These are phyloP conservation scores for Trichophyton mentagrophytes DNA, from an alignment of 2,329 filamentous ascomycete species.

Conservation along the genomic window DNA sequence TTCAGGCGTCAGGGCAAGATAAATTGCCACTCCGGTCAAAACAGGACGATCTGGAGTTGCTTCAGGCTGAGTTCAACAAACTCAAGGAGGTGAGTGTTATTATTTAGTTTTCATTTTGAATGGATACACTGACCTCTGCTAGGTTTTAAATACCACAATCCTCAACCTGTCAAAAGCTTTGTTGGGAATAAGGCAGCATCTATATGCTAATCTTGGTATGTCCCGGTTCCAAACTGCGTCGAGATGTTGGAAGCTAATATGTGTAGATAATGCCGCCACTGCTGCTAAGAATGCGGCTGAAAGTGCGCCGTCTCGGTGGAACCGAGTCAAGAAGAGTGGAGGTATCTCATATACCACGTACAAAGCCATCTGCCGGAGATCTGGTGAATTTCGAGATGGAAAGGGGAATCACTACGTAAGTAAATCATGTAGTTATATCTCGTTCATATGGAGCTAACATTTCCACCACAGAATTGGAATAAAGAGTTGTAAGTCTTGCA, in stretches of 20 bases:
- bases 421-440: neutral
- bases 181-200: neutral
- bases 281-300: neutral
- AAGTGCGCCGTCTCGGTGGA: neutral
- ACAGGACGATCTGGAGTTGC: conserved; percentile 24
- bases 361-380: conserved; percentile 42
- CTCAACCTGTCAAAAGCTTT: neutral
- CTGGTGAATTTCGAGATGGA: conserved; percentile 35
- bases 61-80: conserved; percentile 21
- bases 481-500: conserved; percentile 6
- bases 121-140: neutral
- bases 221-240: neutral
- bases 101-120: neutral
- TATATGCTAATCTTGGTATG: neutral
- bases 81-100: neutral
- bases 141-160: neutral
- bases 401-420: conserved; percentile 16
- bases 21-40: conserved; percentile 30
- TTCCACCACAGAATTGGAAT: conserved; percentile 9
- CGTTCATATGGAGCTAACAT: neutral
- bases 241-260: neutral
- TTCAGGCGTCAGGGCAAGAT: conserved; percentile 21
- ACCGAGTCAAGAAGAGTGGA: neutral
- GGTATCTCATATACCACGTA: conserved; percentile 43
- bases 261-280: neutral